Conservation (phyloP, 306 rosid species). For the Lotus japonicus region DNA sequence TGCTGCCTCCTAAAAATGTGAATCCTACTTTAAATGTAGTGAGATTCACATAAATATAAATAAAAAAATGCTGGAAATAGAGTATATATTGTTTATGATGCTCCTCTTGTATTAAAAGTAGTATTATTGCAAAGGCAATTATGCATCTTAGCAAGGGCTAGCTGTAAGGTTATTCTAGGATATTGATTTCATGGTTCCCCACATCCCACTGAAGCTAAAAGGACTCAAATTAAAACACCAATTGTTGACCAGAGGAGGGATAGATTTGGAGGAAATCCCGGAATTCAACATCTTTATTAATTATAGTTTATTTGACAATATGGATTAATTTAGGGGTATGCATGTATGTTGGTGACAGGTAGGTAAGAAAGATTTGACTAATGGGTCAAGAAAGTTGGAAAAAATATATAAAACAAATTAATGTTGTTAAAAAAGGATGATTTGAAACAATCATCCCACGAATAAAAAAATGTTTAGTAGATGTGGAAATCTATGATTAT, state of each 20-base stretch:
- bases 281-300: neutral
- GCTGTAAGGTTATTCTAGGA: neutral
- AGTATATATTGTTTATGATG: no score
- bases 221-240: neutral
- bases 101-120: no score
- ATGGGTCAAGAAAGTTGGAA: neutral
- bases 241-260: neutral
- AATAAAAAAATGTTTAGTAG: neutral
- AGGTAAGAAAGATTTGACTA: neutral
- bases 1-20: no score
- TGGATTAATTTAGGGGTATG: neutral
- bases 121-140: neutral
- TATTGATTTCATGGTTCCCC: neutral
- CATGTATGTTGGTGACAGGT: neutral
- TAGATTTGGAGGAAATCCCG: neutral
- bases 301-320: no score
- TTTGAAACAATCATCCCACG: neutral
- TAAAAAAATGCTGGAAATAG: no score
- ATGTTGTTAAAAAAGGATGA: neutral
- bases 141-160: neutral
- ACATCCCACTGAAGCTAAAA: neutral
- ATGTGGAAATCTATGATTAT: neutral
- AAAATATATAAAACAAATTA: neutral
- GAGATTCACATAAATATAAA: no score
- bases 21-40: no score